Evolutionary conservation across 495 filamentous ascomycete genomes (phyloP), one percentile per base, ranked within the genome.

Genomic region (Podospora comata): DNA sequence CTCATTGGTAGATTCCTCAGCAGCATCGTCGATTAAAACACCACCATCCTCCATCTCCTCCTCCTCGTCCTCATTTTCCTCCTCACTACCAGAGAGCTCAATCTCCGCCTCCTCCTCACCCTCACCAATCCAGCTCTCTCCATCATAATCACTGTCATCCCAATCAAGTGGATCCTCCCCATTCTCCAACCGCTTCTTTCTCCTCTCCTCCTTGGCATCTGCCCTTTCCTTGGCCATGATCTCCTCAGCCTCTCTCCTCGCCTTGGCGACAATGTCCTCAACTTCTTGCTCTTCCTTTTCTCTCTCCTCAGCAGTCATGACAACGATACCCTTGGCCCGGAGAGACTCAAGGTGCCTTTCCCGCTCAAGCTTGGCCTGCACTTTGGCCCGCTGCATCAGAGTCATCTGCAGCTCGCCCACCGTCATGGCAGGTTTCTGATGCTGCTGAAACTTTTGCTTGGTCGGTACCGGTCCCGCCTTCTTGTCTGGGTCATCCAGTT

Each of bases 231-330:
- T 79, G 73, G 89, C 86, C 73, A 89, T 89, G 62, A 99, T 90
- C 60, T 89, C 88, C 60, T 92, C 86, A 16, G 88, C 93, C 74
- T 97, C 92, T 69, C 86, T 82, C 55, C 94, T 84, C 23, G 94
- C 95, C 70, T 89, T 92, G 30, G 94, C 90, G 39, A 99, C 83
- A 53, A 97, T 83, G 70, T 97, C 88, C 69, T 98, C 96, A 23
- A 97, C 86, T 67, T 93, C 87, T 28, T 89, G 88, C 74, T 87
- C 71, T 75, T 94, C 90, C 15, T 88, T 87, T 70, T 91, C 89
- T 67, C 91, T 84, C 71, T 99, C 93, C 76, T 97, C 95, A 4
- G 88, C 86, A 1, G 92, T 97, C 71, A 91, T 90, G n/a, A 97
- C 82, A 56, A 90, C 80, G 18, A 98, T 83, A 34, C 95, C 95